phyloP scores from a whole-genome alignment of 1,139 yeast species.

The Yamadazyma diospyri region DNA sequence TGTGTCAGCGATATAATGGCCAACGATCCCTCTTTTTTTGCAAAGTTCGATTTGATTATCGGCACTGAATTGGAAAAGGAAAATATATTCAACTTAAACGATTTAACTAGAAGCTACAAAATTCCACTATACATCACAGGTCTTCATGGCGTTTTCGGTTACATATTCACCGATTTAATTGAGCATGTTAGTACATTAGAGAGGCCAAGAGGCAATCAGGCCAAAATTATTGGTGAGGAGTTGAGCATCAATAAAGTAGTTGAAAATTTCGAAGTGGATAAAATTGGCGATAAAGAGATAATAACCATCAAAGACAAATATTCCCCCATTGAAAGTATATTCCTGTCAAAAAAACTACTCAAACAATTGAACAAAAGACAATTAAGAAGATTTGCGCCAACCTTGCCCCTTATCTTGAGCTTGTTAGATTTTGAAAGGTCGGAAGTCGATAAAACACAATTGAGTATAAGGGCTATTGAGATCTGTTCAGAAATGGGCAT shows the following conservation, averaged over 20 bases:
- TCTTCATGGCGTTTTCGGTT: constrained; percentile 80
- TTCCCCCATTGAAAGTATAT: constrained; percentile 28
- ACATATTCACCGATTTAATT: constrained; percentile 74
- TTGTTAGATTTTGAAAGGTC: constrained; percentile 40
- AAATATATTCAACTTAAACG: constrained; percentile 46
- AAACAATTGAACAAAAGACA: constrained; percentile 52
- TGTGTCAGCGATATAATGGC: constrained; percentile 24
- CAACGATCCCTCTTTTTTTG: constrained; percentile 37
- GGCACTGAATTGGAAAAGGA: constrained; percentile 60
- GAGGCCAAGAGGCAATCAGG: constrained; percentile 47
- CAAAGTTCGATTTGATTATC: constrained; percentile 66
- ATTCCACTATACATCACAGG: constrained; percentile 71
- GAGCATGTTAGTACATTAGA: constrained; percentile 49
- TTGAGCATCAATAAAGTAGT: constrained; percentile 53
- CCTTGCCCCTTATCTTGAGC: constrained; percentile 62
- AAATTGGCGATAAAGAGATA: constrained; percentile 41
- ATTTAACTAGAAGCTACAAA: constrained; percentile 47
- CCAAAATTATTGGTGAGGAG: constrained; percentile 42
- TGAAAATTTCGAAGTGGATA: constrained; percentile 35
- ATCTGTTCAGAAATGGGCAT: constrained; percentile 32
- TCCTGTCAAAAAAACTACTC: constrained; percentile 37
- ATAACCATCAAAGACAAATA: constrained; percentile 57
- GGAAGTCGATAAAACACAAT: constrained; percentile 27
- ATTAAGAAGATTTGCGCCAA: constrained; percentile 53
- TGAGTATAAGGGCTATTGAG: constrained; percentile 23